These are phyloP conservation scores for Malassezia furfur DNA, from an alignment of 1,284 basidiomycete species.

Conservation along the genomic window DNA sequence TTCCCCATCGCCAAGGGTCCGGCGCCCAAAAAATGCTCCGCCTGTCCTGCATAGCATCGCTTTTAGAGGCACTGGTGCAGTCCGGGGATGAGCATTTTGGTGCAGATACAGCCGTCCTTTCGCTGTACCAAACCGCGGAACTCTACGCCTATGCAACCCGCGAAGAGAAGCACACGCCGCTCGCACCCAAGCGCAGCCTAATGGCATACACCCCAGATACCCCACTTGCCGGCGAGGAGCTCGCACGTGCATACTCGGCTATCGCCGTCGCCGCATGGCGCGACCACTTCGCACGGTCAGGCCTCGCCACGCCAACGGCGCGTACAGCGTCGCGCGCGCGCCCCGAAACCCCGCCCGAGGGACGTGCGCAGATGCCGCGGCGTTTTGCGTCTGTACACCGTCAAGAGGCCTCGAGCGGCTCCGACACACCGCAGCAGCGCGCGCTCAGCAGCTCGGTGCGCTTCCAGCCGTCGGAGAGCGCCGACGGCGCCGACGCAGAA, in stretches of 20 bases:
- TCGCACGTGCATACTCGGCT: background rate
- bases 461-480: background rate
- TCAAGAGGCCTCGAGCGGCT: background rate
- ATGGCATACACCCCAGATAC: background rate
- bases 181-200: background rate
- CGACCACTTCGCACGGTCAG: background rate
- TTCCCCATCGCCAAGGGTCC: background rate
- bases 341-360: background rate
- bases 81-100: background rate
- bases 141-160: conserved; percentile 11
- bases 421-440: background rate
- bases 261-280: conserved; percentile 13
- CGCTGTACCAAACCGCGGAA: conserved; percentile 3
- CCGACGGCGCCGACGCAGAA: background rate
- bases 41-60: background rate
- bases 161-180: too few species aligned
- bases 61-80: background rate
- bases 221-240: background rate
- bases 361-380: background rate
- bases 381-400: background rate
- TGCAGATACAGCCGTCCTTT: conserved; percentile 10
- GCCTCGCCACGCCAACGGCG: background rate
- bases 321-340: background rate
- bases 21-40: background rate
- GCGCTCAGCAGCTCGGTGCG: background rate